Percentiles rank a stretch among this genome's conserved stretches.
Evolutionary conservation across 306 rosid genomes (phyloP).

Genomic region (Prunus salicina): DNA sequence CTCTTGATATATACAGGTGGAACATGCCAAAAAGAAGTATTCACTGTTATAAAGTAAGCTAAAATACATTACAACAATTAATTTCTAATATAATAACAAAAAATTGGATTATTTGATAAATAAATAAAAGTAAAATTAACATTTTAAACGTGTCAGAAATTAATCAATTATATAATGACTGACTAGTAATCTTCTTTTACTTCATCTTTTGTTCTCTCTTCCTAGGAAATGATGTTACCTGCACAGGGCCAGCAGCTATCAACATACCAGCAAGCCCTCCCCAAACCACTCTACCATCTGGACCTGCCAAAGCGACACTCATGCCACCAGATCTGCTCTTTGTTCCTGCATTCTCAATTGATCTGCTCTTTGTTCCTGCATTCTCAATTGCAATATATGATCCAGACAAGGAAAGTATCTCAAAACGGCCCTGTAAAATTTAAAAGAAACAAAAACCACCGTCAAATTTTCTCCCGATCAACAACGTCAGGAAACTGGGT

Average conservation of each 20-base stretch:
- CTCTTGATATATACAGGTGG: no score
- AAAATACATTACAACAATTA: background rate
- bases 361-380: conserved; percentile 54
- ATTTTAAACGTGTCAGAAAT: background rate
- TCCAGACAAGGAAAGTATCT: conserved; percentile 64
- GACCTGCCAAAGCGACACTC: conserved; percentile 68
- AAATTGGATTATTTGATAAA: background rate
- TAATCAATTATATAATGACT: no score
- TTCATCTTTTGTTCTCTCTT: background rate
- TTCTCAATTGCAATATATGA: conserved; percentile 56
- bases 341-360: conserved; percentile 52
- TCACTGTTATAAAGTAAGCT: no score
- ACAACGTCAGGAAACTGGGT: background rate
- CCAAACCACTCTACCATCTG: conserved; percentile 59
- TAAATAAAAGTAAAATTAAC: background rate
- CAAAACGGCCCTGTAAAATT: conserved; percentile 61
- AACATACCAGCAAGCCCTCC: conserved; percentile 73
- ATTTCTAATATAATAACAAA: background rate
- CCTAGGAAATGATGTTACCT: conserved; percentile 42
- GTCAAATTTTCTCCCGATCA: background rate
- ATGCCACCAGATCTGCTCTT: conserved; percentile 67
- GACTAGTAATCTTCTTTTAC: no score
- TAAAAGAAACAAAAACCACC: no score
- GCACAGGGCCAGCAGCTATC: conserved; percentile 75
- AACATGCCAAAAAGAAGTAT: no score